These are phyloP conservation scores for Astrothelium subdiscretum DNA, from an alignment of 495 filamentous ascomycete genomes.

Conservation along the genomic window DNA sequence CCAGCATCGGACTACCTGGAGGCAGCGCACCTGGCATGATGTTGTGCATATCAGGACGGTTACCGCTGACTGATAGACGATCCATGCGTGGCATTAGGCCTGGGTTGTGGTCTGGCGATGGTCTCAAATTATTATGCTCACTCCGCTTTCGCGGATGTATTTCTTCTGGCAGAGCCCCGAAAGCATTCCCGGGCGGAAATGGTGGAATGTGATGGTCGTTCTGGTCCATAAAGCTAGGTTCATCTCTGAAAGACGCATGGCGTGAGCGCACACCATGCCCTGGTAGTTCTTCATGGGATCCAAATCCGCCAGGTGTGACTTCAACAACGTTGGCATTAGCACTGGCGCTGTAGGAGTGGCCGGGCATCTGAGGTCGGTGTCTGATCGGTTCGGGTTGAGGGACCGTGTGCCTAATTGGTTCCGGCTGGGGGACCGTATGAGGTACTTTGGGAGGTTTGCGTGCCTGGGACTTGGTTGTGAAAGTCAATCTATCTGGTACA, in stretches of 20 bases:
- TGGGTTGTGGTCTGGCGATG: background rate
- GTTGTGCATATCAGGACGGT: constrained; percentile 20
- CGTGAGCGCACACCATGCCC: background rate
- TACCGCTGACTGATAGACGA: constrained; percentile 26
- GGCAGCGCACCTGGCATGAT: constrained; percentile 20
- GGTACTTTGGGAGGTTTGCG: background rate
- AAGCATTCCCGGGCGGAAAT: background rate
- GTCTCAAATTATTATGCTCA: constrained; percentile 1
- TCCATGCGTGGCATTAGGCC: constrained; percentile 21
- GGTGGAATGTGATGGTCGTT: background rate
- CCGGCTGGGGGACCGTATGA: no score
- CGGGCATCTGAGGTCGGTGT: background rate
- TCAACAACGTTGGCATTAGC: constrained; percentile 10
- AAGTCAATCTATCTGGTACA: constrained; percentile 23
- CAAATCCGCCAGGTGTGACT: constrained; percentile 9
- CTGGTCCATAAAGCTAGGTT: background rate
- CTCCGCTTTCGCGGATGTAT: background rate
- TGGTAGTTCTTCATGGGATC: background rate
- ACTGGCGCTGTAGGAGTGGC: constrained; percentile 1
- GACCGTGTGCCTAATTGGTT: no score
- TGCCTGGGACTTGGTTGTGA: constrained; percentile 22
- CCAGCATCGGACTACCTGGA: constrained; percentile 61
- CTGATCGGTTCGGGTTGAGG: background rate
- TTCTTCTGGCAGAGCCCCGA: background rate
- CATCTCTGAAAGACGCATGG: constrained; percentile 2